Conservation (phyloP, 2,329 filamentous ascomycete species). For the Ascochyta fabae region DNA sequence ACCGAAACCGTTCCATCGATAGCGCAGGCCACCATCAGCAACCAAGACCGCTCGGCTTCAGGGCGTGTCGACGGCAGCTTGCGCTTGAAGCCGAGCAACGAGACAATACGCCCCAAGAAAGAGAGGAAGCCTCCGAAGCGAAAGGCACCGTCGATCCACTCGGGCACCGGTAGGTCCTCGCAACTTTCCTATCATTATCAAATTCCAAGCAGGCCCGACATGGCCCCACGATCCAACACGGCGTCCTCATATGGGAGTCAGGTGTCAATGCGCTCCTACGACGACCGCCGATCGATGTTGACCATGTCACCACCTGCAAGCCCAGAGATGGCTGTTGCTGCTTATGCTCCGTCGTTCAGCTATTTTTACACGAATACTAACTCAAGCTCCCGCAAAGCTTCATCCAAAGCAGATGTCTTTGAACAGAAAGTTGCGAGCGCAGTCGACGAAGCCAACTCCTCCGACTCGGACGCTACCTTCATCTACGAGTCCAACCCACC, state of each 20-base stretch:
- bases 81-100: constrained; percentile 86
- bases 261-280: constrained; percentile 39
- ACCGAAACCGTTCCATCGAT: constrained; percentile 94
- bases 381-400: constrained; percentile 62
- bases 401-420: constrained; percentile 97
- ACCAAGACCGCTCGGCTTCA: constrained; percentile 61
- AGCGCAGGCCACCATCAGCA: constrained; percentile 76
- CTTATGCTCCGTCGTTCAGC: constrained; percentile 34
- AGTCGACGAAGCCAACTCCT: constrained; percentile 94
- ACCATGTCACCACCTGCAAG: constrained; percentile 35
- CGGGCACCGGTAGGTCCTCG: constrained; percentile 72
- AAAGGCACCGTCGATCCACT: constrained; percentile 74
- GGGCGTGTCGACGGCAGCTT: constrained; percentile 76
- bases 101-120: constrained; percentile 93
- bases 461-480: constrained; percentile 97
- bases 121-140: constrained; percentile 82
- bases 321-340: constrained; percentile 34
- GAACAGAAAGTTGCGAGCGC: constrained; percentile 96
- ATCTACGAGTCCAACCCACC: constrained; percentile 97
- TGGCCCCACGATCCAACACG: constrained; percentile 33
- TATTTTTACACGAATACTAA: constrained; percentile 49
- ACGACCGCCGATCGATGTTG: constrained; percentile 36
- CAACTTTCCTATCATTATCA: constrained; percentile 44
- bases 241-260: constrained; percentile 41
- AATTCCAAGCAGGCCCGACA: constrained; percentile 34